A percentile compares a stretch with the other conserved stretches of the same genome.
phyloP scores from a whole-genome alignment of 169 alveolate genomes.

The Plasmodium vinckei region DNA sequence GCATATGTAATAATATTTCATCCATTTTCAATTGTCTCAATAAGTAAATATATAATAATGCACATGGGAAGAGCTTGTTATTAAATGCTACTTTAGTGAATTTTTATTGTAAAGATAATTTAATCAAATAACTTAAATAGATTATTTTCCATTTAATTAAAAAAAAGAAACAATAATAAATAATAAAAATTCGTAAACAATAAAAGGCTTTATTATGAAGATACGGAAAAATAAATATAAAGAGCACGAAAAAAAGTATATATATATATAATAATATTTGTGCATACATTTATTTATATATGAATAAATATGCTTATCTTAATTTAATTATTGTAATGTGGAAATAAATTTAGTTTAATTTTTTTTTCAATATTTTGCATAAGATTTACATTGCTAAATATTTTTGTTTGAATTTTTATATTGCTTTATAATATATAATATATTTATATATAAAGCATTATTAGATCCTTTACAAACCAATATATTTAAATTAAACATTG shows the following conservation, averaged over 20 bases:
- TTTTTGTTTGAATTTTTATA: background rate
- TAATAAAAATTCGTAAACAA: background rate
- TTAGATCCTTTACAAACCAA: background rate
- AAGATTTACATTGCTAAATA: background rate
- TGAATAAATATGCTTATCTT: background rate
- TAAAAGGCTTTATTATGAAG: slow-evolving; percentile 5
- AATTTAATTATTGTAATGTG: too few species aligned
- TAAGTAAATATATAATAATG: slow-evolving; percentile 9
- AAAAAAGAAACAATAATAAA: slow-evolving; percentile 13
- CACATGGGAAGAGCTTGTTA: slow-evolving; percentile 28
- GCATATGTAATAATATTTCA: slow-evolving; percentile 6
- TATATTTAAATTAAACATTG: background rate
- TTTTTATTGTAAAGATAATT: slow-evolving; percentile 5
- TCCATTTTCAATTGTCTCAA: slow-evolving; percentile 31
- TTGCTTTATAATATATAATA: slow-evolving; percentile 3
- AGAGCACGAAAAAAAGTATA: slow-evolving; percentile 8
- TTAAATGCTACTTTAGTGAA: background rate
- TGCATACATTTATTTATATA: background rate
- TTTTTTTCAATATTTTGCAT: too few species aligned
- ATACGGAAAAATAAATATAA: background rate
- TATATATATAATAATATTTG: background rate
- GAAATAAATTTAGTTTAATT: too few species aligned
- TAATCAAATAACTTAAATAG: slow-evolving; percentile 9
- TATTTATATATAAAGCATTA: background rate
- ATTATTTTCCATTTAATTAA: slow-evolving; percentile 1